Evolutionary conservation across 352 stramenopile species (phyloP).

Genomic region (Blastocystis sp.): DNA sequence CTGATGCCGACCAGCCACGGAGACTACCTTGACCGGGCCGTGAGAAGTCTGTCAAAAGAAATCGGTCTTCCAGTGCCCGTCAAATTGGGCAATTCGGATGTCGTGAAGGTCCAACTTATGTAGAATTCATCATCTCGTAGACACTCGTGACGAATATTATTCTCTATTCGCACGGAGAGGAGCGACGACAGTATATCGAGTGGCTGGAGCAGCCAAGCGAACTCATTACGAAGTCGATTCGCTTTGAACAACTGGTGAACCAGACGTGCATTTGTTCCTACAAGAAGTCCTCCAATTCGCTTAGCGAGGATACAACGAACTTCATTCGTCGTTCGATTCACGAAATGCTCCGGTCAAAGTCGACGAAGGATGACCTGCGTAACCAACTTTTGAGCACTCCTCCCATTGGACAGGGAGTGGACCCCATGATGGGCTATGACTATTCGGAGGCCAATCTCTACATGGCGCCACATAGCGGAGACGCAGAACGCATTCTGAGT

Average conservation of each 20-base stretch:
- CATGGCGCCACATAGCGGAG: background rate
- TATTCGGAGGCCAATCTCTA: background rate
- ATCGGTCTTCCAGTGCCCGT: constrained; percentile 32
- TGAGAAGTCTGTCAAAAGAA: constrained; percentile 55
- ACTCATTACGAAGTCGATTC: constrained; percentile 43
- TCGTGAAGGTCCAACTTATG: background rate
- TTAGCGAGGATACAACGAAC: constrained; percentile 37
- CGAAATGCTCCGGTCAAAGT: constrained; percentile 43
- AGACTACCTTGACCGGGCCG: constrained; percentile 40
- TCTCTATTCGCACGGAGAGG: constrained; percentile 3
- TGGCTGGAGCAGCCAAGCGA: constrained; percentile 52
- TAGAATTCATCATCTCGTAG: background rate
- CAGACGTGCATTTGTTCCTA: constrained; percentile 52
- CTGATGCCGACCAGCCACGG: constrained; percentile 52
- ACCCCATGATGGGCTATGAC: background rate
- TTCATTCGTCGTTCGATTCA: constrained; percentile 53
- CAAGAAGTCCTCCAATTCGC: background rate
- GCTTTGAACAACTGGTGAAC: constrained; percentile 48
- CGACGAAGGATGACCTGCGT: constrained; percentile 31
- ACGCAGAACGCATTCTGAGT: background rate
- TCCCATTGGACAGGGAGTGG: background rate
- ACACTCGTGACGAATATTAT: constrained; percentile 34
- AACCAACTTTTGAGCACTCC: background rate
- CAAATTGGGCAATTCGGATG: constrained; percentile 5
- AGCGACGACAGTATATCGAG: constrained; percentile 3